Evolutionary conservation across 495 filamentous ascomycete species (phyloP), one percentile per base, ranked within the genome.

Genomic region (Polyplosphaeria fusca): DNA sequence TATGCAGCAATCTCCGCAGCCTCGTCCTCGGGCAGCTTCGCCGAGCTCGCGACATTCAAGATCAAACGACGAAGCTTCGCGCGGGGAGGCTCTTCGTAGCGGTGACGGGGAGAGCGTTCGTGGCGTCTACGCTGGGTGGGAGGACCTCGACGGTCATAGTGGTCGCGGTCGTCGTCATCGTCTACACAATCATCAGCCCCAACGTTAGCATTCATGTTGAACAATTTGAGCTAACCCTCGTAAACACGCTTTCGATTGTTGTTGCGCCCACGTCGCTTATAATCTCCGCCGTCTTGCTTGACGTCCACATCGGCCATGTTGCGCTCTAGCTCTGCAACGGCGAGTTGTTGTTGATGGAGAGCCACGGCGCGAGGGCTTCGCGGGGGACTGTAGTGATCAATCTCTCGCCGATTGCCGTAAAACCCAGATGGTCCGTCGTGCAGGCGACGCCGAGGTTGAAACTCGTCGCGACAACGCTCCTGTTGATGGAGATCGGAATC

Each of bases 1-100:
- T 82, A 79, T 62, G 82, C 86, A 16, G 89, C 90, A 55, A 96
- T 87, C 51, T 79, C 77, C 30, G 77, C 71, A 16, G 87, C 82
- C 65, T 94, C 90, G 59, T 96, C 90, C 64, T 93, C 27, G 1
- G 62, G 48, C 9, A 61, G 48, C 24, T 46, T 49, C 13, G 37
- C 30, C 5, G 55, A 56, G 55, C 88, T 91, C 42, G 91, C 91
- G 64, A 97, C 85, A 25, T 80, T 75, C 26, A 95, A 76, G 16
- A 95, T 77, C 70, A 91, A 86, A 60, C 86, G 87, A 61, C 89
- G 86, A 49, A 96, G 73, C 66, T 85, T 87, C 38, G 84, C 80
- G 55, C 82, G 77, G 18, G 86, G 72, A 14, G 93, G 87, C 57
- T 91, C 87, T 64, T 92, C 86, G 62, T 87, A 89, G 48, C 47